phyloP scores from a whole-genome alignment of 1,284 basidiomycete genomes.

The Peniophora sp. region DNA sequence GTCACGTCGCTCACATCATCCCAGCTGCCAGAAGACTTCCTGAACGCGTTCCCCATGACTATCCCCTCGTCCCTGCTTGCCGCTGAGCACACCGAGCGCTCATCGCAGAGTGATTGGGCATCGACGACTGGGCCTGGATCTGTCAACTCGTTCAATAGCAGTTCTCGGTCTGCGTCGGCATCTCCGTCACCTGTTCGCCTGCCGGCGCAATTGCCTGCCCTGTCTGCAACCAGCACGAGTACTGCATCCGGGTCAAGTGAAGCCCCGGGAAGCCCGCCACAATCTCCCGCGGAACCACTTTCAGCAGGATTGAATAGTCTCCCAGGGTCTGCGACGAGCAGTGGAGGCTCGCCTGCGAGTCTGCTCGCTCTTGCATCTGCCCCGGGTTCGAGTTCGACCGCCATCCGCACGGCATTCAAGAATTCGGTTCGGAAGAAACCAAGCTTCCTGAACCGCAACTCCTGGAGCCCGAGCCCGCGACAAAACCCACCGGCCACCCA shows the following conservation, averaged over 20 bases:
- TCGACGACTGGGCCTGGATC: neutral
- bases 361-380: slow-evolving; percentile 12
- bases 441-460: slow-evolving; percentile 1
- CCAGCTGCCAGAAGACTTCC: slow-evolving; percentile 41
- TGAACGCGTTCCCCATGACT: slow-evolving; percentile 54
- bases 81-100: slow-evolving; percentile 7
- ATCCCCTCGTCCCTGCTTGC: slow-evolving; percentile 30
- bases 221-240: neutral
- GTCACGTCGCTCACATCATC: slow-evolving; percentile 18
- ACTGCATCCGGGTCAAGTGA: neutral
- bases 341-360: slow-evolving; percentile 16
- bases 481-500: too few species aligned
- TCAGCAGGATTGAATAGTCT: neutral
- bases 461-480: neutral
- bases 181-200: neutral
- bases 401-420: slow-evolving; percentile 42
- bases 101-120: slow-evolving; percentile 5
- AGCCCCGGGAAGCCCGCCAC: neutral
- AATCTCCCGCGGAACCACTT: neutral
- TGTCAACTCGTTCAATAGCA: neutral
- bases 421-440: neutral
- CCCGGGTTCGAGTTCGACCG: slow-evolving; percentile 28
- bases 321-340: slow-evolving; percentile 5
- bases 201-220: neutral
- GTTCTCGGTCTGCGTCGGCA: neutral